A percentile compares a stretch with the other conserved stretches of the same genome.
Conservation (phyloP, 2,329 filamentous ascomycete genomes). For the Diaporthe amygdali region DNA sequence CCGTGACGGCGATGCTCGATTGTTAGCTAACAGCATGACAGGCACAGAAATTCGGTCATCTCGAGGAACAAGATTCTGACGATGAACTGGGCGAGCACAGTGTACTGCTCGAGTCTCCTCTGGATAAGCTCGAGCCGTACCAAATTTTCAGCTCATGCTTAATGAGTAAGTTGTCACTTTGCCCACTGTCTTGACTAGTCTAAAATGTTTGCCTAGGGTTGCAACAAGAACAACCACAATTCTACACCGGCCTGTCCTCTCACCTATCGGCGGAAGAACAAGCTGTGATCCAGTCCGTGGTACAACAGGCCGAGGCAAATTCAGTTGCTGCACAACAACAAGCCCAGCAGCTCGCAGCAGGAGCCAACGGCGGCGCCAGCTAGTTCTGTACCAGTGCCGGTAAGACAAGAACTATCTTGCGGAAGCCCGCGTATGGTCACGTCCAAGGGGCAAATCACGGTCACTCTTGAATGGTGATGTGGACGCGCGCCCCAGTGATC, state of each 20-base stretch:
- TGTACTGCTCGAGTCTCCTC: constrained; percentile 87
- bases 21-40: constrained; percentile 41
- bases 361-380: constrained; percentile 26
- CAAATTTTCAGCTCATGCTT: constrained; percentile 83
- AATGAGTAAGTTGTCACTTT: constrained; percentile 67
- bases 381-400: constrained; percentile 3
- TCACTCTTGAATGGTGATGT: not conserved
- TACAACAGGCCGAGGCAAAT: constrained; percentile 69
- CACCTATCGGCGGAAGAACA: constrained; percentile 83
- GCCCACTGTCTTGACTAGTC: constrained; percentile 33
- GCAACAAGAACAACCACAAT: constrained; percentile 88
- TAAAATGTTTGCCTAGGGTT: constrained; percentile 61
- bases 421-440: not conserved
- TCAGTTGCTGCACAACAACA: constrained; percentile 45
- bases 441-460: not conserved
- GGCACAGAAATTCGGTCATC: constrained; percentile 83
- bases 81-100: constrained; percentile 94
- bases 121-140: constrained; percentile 96
- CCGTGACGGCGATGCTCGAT: not conserved
- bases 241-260: constrained; percentile 81
- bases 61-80: constrained; percentile 71
- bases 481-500: not conserved
- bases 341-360: constrained; percentile 29
- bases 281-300: constrained; percentile 77
- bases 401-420: not conserved